Evolutionary conservation across 768 basidiomycete genomes (phyloP).

Genomic region (Mycena amicta): DNA sequence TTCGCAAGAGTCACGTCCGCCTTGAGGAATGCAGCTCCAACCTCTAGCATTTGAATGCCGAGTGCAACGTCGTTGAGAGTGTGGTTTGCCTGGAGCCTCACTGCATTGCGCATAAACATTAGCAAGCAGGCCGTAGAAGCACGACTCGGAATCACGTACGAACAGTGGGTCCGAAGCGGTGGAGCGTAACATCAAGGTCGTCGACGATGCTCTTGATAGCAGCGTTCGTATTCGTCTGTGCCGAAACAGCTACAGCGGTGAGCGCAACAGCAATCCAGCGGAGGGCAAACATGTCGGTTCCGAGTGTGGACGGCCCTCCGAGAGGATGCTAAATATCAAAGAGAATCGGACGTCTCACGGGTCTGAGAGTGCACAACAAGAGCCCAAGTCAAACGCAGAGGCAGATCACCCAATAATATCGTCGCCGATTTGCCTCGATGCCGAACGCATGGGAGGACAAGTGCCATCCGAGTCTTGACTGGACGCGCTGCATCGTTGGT

Average conservation of each 20-base stretch:
- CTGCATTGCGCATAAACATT: neutral
- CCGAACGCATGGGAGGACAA: no score
- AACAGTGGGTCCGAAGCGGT: slow-evolving; percentile 1
- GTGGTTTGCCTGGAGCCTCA: slow-evolving; percentile 10
- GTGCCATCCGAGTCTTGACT: no score
- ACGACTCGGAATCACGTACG: neutral
- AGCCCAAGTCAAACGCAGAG: no score
- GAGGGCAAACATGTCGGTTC: neutral
- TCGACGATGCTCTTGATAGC: slow-evolving; percentile 5
- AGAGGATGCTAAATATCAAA: no score
- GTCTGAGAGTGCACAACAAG: neutral
- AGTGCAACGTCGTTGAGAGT: slow-evolving; percentile 11
- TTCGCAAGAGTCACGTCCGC: slow-evolving; percentile 2
- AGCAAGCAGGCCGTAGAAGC: neutral
- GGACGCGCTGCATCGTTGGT: no score
- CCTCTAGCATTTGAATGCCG: neutral
- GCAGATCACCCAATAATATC: neutral
- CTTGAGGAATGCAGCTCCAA: slow-evolving; percentile 7
- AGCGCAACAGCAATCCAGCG: neutral
- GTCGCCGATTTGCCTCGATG: no score
- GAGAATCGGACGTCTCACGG: no score
- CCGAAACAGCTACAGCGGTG: neutral
- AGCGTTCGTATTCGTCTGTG: slow-evolving; percentile 4
- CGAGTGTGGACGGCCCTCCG: no score
- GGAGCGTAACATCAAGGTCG: slow-evolving; percentile 5